phyloP scores from a whole-genome alignment of 441 rosid genomes.

The Euphorbia neoarborescens region DNA sequence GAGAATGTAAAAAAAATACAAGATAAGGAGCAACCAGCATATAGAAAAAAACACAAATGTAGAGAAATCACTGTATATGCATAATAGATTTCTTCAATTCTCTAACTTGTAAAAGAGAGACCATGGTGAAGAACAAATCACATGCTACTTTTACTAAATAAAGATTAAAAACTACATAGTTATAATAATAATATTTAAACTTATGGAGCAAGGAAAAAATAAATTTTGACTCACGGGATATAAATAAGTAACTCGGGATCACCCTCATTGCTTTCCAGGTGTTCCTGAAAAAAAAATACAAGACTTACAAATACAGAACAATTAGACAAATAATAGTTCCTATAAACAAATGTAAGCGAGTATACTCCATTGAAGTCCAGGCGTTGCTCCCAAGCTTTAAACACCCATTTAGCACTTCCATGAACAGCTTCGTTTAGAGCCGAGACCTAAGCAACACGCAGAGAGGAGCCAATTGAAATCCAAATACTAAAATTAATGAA shows the following conservation, averaged over 20 bases:
- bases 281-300: conserved; percentile 41
- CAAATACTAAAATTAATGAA: background rate
- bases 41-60: background rate
- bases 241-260: conserved; percentile 92
- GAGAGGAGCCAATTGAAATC: background rate
- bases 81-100: background rate
- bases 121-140: background rate
- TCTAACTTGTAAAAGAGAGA: background rate
- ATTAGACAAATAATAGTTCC: background rate
- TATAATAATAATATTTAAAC: background rate
- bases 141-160: background rate
- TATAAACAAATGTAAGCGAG: background rate
- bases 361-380: conserved; percentile 57
- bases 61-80: background rate
- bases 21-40: background rate
- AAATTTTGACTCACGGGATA: conserved; percentile 58
- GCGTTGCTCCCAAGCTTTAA: conserved; percentile 90
- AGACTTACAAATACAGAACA: background rate
- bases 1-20: background rate
- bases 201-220: background rate
- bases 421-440: conserved; percentile 79
- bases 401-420: conserved; percentile 78
- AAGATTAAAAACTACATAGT: no score
- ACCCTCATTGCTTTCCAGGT: conserved; percentile 88
- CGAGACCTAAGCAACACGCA: conserved; percentile 40